These are phyloP conservation scores for Perkinsus chesapeaki DNA, from an alignment of 169 alveolate species.

Conservation along the genomic window DNA sequence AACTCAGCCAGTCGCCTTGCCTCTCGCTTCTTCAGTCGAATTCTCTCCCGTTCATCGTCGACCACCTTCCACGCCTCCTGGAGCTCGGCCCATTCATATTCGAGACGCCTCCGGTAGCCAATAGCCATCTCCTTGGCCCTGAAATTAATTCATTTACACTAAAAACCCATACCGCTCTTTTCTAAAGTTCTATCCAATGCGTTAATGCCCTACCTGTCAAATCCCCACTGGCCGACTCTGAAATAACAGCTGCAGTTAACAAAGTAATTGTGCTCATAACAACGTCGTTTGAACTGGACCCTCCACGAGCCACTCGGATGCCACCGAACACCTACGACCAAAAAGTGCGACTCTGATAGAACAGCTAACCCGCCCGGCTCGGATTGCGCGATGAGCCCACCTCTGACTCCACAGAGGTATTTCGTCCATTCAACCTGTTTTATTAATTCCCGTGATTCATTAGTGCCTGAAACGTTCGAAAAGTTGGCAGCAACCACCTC, in stretches of 20 bases:
- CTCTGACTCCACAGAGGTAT: conserved; percentile 52
- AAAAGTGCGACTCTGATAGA: neutral
- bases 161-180: conserved; percentile 15
- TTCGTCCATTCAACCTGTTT: conserved; percentile 51
- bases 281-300: conserved; percentile 54
- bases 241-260: conserved; percentile 61
- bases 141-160: conserved; percentile 50
- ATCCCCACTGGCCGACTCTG: conserved; percentile 30
- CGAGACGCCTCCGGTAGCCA: conserved; percentile 56
- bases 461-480: neutral
- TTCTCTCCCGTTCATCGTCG: conserved; percentile 12
- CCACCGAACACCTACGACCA: conserved; percentile 36
- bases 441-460: conserved; percentile 13
- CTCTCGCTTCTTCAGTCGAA: neutral
- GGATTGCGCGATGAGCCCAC: conserved; percentile 37
- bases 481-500: neutral
- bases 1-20: neutral
- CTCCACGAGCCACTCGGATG: conserved; percentile 66
- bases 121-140: conserved; percentile 60
- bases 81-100: conserved; percentile 49
- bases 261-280: conserved; percentile 55
- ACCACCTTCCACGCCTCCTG: conserved; percentile 56
- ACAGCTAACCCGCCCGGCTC: neutral
- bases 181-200: too few relatives aligned
- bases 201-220: neutral